A percentile compares a stretch with the other conserved stretches of the same genome.
phyloP scores from a whole-genome alignment of 176 grass and related monocot genomes.

The Oropetium thomaeum region DNA sequence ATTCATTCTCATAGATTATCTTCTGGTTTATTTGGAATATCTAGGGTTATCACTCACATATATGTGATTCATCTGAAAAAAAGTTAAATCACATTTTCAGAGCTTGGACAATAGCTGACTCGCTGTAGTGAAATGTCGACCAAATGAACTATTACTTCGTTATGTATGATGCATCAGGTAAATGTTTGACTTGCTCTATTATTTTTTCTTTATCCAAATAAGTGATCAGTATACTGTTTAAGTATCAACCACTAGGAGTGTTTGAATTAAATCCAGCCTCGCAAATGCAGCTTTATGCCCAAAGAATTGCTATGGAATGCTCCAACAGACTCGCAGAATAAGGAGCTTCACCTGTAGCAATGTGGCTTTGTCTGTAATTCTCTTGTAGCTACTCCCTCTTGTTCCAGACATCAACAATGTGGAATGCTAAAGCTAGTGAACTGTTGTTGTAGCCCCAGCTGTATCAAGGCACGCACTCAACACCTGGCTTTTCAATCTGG shows the following conservation, averaged over 20 bases:
- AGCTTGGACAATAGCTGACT: not conserved
- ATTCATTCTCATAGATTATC: slow-evolving; percentile 1
- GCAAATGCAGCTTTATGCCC: slow-evolving; percentile 4
- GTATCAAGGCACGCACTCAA: not conserved
- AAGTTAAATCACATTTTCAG: slow-evolving; percentile 21
- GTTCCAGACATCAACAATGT: slow-evolving; percentile 12
- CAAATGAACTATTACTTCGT: slow-evolving; percentile 6
- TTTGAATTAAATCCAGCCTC: slow-evolving; percentile 20
- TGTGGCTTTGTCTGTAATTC: not conserved
- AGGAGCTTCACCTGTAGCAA: not conserved
- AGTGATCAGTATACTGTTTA: not conserved
- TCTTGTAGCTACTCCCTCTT: not conserved
- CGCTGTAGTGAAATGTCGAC: not conserved
- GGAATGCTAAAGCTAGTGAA: slow-evolving; percentile 12
- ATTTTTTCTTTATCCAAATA: not conserved
- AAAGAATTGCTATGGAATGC: slow-evolving; percentile 10
- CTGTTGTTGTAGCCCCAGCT: not conserved
- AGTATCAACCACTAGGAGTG: not conserved
- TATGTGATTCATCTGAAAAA: slow-evolving; percentile 7
- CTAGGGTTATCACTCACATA: slow-evolving; percentile 4
- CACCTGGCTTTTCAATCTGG: not conserved
- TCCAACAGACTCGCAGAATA: slow-evolving; percentile 13
- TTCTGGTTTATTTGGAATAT: slow-evolving; percentile 11
- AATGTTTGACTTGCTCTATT: slow-evolving; percentile 10
- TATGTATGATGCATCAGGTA: slow-evolving; percentile 11